Percentiles rank a stretch among this genome's conserved stretches.
phyloP scores from a whole-genome alignment of 345 rosid species.

The Gossypium turneri region DNA sequence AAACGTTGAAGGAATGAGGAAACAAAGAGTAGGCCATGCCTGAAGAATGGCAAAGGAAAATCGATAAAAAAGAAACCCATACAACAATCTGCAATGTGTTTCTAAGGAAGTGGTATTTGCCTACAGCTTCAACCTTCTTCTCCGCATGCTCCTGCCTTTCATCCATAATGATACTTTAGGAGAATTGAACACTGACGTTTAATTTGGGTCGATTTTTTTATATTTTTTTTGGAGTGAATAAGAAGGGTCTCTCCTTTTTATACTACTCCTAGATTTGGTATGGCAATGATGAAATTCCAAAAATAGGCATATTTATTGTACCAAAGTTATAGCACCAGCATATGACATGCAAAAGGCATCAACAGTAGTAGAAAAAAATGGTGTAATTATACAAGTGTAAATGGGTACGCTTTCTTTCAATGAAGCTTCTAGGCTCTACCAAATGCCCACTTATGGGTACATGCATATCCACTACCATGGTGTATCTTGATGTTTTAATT shows the following conservation, averaged over 20 bases:
- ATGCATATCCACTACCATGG: not conserved
- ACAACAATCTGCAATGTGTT: constrained; percentile 24
- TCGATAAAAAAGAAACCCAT: constrained; percentile 27
- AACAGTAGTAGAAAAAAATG: not conserved
- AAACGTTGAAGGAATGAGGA: constrained; percentile 30
- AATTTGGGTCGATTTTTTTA: not conserved
- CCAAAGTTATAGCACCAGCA: too few relatives aligned
- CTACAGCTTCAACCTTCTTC: not conserved
- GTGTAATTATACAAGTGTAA: not conserved
- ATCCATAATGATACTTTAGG: constrained; percentile 7
- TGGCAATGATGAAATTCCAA: not conserved
- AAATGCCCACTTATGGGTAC: not conserved
- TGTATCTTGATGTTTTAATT: not conserved
- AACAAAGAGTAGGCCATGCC: constrained; percentile 20
- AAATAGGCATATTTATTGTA: not conserved
- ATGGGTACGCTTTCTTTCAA: not conserved
- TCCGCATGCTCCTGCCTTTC: not conserved
- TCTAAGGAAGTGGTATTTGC: constrained; percentile 15
- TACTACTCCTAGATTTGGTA: not conserved
- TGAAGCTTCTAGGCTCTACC: constrained; percentile 8
- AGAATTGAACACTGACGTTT: not conserved
- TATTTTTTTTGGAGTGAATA: not conserved
- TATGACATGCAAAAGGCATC: too few relatives aligned
- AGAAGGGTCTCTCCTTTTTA: constrained; percentile 3
- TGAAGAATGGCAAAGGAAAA: constrained; percentile 33